Percentiles rank a stretch among this genome's conserved stretches.
Conservation (phyloP, 2,329 filamentous ascomycete species). For the Alternaria triticina region DNA sequence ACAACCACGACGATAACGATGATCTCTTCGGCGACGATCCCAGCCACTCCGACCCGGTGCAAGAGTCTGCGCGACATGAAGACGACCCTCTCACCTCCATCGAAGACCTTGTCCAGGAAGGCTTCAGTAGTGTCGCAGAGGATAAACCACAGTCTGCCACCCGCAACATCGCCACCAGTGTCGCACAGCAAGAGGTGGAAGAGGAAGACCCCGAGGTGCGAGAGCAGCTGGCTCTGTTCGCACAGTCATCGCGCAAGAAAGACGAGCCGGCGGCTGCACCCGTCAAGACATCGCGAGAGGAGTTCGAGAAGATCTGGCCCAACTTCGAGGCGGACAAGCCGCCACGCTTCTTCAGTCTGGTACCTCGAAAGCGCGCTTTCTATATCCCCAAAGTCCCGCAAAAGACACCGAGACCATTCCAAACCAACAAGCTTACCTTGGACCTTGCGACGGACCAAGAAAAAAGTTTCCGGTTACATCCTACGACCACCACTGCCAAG, state of each 20-base stretch:
- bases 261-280: slow-evolving; percentile 65
- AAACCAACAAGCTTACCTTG: slow-evolving; percentile 85
- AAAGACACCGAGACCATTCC: slow-evolving; percentile 80
- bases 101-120: slow-evolving; percentile 22
- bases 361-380: slow-evolving; percentile 79
- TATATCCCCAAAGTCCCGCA: slow-evolving; percentile 79
- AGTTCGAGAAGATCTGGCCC: slow-evolving; percentile 81
- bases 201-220: slow-evolving; percentile 43
- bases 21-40: slow-evolving; percentile 42
- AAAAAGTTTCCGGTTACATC: slow-evolving; percentile 77
- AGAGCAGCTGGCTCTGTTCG: slow-evolving; percentile 45
- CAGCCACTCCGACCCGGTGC: slow-evolving; percentile 29
- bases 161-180: slow-evolving; percentile 23
- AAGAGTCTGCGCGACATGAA: slow-evolving; percentile 39
- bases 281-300: slow-evolving; percentile 74
- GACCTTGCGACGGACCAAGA: slow-evolving; percentile 88
- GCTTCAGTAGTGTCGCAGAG: slow-evolving; percentile 10
- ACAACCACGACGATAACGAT: slow-evolving; percentile 46
- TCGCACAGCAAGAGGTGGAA: slow-evolving; percentile 28
- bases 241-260: slow-evolving; percentile 35
- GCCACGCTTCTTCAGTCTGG: slow-evolving; percentile 80
- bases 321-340: slow-evolving; percentile 77
- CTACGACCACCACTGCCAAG: slow-evolving; percentile 59
- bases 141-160: slow-evolving; percentile 25
- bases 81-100: slow-evolving; percentile 48